phyloP scores from a whole-genome alignment of 192 early-diverging fungal species.

The Rhizophagus prolifer region DNA sequence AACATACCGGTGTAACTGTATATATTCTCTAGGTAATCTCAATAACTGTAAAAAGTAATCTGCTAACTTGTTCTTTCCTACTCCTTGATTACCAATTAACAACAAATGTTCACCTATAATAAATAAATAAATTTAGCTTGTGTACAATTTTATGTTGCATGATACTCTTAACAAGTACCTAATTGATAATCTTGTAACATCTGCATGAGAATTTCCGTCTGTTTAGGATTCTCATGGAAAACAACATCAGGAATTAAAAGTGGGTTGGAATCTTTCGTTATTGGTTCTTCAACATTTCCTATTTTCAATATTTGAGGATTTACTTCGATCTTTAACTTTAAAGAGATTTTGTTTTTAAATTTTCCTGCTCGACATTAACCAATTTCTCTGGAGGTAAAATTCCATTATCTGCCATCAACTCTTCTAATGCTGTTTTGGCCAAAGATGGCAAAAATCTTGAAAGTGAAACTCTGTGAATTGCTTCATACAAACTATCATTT shows the following conservation, averaged over 20 bases:
- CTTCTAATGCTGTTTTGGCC: conserved; percentile 63
- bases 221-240: conserved; percentile 76
- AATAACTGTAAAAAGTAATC: conserved; percentile 75
- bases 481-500: conserved; percentile 59
- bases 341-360: not conserved
- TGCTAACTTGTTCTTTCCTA: conserved; percentile 62
- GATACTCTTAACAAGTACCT: conserved; percentile 26
- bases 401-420: conserved; percentile 54
- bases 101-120: conserved; percentile 72
- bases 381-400: conserved; percentile 46
- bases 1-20: conserved; percentile 62
- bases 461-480: conserved; percentile 66
- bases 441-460: conserved; percentile 72
- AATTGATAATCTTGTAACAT: conserved; percentile 78
- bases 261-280: conserved; percentile 55
- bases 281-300: conserved; percentile 48
- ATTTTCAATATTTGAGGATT: conserved; percentile 53
- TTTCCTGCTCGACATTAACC: conserved; percentile 33
- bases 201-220: conserved; percentile 68
- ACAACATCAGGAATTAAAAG: conserved; percentile 64
- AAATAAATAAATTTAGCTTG: not conserved
- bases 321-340: conserved; percentile 48
- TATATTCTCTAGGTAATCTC: conserved; percentile 70
- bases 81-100: conserved; percentile 82
- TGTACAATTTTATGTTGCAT: not conserved